phyloP scores from a whole-genome alignment of 257 asterid species.

The Knoxia roxburghii region DNA sequence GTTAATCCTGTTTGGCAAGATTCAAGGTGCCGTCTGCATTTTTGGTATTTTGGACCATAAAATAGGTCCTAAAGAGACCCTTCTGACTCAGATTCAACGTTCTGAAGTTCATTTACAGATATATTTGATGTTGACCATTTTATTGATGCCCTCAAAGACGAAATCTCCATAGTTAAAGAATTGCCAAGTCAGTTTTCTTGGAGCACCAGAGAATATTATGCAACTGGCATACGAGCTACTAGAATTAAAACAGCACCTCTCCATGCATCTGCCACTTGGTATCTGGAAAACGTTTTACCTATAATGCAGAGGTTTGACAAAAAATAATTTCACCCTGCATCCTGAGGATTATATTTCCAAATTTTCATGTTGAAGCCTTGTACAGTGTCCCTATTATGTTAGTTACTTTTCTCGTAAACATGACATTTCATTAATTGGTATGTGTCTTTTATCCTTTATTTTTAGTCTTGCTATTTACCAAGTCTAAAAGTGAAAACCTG shows the following conservation, averaged over 20 bases:
- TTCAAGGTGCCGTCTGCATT: slow-evolving; percentile 23
- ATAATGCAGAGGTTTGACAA: slow-evolving; percentile 33
- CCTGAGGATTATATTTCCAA: background rate
- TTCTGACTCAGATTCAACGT: slow-evolving; percentile 6
- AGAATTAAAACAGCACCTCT: slow-evolving; percentile 43
- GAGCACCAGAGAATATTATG: slow-evolving; percentile 49
- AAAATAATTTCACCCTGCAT: slow-evolving; percentile 2
- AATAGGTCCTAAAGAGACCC: background rate
- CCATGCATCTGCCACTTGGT: slow-evolving; percentile 46
- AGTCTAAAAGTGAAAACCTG: background rate
- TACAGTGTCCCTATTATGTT: background rate
- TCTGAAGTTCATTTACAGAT: slow-evolving; percentile 35
- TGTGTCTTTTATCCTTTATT: background rate
- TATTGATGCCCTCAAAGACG: slow-evolving; percentile 25
- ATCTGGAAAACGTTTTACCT: slow-evolving; percentile 41
- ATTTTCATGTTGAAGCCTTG: background rate
- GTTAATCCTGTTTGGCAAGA: slow-evolving; percentile 50
- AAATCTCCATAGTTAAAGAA: slow-evolving; percentile 32
- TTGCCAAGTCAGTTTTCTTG: slow-evolving; percentile 35
- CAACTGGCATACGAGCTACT: slow-evolving; percentile 41
- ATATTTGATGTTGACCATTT: slow-evolving; percentile 41
- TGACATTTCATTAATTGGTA: background rate
- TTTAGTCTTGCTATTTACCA: background rate
- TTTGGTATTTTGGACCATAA: background rate
- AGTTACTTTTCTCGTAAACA: background rate